Conservation (phyloP, 495 filamentous ascomycete species). For the Stereocaulon alpinum region DNA sequence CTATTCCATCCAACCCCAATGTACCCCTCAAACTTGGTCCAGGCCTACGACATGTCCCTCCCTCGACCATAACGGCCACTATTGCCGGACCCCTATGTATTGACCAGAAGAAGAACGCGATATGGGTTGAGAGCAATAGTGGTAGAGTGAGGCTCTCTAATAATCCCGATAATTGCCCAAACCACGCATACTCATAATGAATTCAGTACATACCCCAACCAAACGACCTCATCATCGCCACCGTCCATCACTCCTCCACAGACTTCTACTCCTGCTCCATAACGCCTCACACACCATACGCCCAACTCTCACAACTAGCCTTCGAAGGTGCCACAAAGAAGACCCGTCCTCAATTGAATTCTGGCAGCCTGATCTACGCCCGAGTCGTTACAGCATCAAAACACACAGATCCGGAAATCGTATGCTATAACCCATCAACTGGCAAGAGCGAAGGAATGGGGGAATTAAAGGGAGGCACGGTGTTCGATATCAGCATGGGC, state of each 20-base stretch:
- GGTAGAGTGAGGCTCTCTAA: slow-evolving; percentile 41
- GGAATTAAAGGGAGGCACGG: slow-evolving; percentile 74
- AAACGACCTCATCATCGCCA: slow-evolving; percentile 78
- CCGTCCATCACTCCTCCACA: slow-evolving; percentile 58
- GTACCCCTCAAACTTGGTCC: slow-evolving; percentile 73
- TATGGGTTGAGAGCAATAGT: slow-evolving; percentile 63
- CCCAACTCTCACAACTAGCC: slow-evolving; percentile 71
- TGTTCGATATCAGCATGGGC: slow-evolving; percentile 68
- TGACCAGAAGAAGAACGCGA: slow-evolving; percentile 66
- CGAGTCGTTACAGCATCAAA: slow-evolving; percentile 62
- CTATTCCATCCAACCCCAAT: slow-evolving; percentile 50
- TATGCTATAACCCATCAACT: slow-evolving; percentile 75
- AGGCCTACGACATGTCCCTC: slow-evolving; percentile 65
- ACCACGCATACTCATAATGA: slow-evolving; percentile 5
- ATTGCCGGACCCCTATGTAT: slow-evolving; percentile 69
- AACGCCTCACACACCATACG: slow-evolving; percentile 59
- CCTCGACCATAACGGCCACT: slow-evolving; percentile 58
- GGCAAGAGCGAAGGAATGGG: slow-evolving; percentile 87
- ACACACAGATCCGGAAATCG: slow-evolving; percentile 79
- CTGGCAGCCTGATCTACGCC: slow-evolving; percentile 77
- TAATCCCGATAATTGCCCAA: neutral
- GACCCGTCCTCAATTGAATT: slow-evolving; percentile 64
- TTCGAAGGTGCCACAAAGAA: slow-evolving; percentile 92
- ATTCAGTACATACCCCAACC: slow-evolving; percentile 64
- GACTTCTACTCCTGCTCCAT: slow-evolving; percentile 70